These are phyloP conservation scores for Gloeopeniophorella convolvens DNA, from an alignment of 768 basidiomycete species.

Conservation along the genomic window DNA sequence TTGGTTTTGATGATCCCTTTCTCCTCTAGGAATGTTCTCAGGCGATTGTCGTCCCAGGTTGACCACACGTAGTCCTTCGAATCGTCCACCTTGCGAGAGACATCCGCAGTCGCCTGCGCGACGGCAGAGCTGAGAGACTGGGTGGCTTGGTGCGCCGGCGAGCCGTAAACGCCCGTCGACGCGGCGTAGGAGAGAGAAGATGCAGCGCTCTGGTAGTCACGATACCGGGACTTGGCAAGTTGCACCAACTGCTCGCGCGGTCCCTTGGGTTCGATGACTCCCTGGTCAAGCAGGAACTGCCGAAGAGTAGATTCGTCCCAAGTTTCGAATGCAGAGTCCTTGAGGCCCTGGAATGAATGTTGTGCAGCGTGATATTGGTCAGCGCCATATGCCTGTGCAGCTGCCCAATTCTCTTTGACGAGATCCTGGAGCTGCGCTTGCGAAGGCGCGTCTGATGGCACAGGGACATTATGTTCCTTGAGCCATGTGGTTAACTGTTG, in stretches of 20 bases:
- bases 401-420: constrained; percentile 58
- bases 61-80: constrained; percentile 85
- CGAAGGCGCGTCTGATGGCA: constrained; percentile 25
- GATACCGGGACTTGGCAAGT: constrained; percentile 67
- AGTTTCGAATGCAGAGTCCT: constrained; percentile 55
- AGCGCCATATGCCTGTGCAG: constrained; percentile 26
- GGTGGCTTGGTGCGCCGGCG: constrained; percentile 34
- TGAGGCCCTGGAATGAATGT: constrained; percentile 43
- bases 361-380: constrained; percentile 63
- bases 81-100: constrained; percentile 51
- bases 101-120: constrained; percentile 49
- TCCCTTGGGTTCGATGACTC: constrained; percentile 75
- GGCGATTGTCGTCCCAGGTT: constrained; percentile 76
- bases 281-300: constrained; percentile 80
- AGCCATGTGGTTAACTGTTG: constrained; percentile 8
- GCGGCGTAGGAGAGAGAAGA: constrained; percentile 24
- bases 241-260: constrained; percentile 74
- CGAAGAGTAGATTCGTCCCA: constrained; percentile 86
- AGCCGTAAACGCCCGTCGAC: constrained; percentile 39
- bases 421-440: constrained; percentile 38
- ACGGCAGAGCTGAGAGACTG: constrained; percentile 30
- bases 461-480: neutral
- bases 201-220: constrained; percentile 25
- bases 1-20: constrained; percentile 67
- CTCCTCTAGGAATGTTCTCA: constrained; percentile 67